Evolutionary conservation across 805 yeast species (phyloP).

Genomic region (Myxozyma mucilagina): DNA sequence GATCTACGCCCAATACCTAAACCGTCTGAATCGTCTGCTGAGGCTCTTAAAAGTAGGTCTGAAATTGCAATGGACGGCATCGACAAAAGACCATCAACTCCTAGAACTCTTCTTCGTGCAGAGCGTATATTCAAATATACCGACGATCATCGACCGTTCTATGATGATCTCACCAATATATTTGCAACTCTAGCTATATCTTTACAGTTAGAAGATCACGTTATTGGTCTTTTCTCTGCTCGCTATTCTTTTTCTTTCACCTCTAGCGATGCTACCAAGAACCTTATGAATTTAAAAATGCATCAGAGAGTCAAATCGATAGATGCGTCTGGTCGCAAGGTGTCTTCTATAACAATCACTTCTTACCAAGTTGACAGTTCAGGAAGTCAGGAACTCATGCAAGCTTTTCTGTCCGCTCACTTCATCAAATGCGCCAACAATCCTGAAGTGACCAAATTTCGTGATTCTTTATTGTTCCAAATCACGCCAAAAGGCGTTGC

Average conservation of each 20-base stretch:
- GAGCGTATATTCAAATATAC: constrained; percentile 23
- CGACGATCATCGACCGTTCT: constrained; percentile 21
- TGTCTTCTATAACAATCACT: constrained; percentile 43
- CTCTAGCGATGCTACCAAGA: constrained; percentile 51
- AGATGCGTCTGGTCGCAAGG: constrained; percentile 15
- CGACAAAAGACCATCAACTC: constrained; percentile 5
- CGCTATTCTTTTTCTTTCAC: constrained; percentile 56
- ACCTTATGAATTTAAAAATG: constrained; percentile 51
- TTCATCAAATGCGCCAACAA: constrained; percentile 21
- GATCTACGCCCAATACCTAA: background rate
- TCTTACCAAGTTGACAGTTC: constrained; percentile 25
- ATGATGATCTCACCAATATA: constrained; percentile 56
- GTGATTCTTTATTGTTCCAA: constrained; percentile 45
- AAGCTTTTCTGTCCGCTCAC: constrained; percentile 21
- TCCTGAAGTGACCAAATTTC: constrained; percentile 10
- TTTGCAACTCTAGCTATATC: constrained; percentile 55
- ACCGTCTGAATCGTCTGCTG: background rate
- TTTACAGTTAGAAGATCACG: constrained; percentile 43
- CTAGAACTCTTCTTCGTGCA: constrained; percentile 17
- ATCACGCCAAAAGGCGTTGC: constrained; percentile 93
- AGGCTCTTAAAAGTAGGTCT: background rate
- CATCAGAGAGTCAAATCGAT: constrained; percentile 51
- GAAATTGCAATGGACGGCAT: background rate
- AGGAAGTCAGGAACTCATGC: constrained; percentile 15
- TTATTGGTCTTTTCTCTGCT: constrained; percentile 40